Base-by-base conservation (phyloP, 306 rosid species). In the Quercus alba region DNA sequence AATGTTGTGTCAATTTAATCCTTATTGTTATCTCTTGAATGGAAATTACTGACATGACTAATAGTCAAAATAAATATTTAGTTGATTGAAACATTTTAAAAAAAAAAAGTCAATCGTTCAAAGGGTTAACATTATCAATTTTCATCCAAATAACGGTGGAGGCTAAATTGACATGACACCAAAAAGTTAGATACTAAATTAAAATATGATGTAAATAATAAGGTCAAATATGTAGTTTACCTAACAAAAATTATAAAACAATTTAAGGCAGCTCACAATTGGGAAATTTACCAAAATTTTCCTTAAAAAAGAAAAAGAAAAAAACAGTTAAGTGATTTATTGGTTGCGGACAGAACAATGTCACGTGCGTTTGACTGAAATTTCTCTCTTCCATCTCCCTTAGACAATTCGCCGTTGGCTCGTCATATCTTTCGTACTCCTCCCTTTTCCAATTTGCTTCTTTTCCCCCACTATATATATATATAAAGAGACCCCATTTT, bases 201-300 rank as follows among this genome's bases (percentile, higher is more conserved):
- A 0, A 41, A 8, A 41, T 41, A 6, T 35, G 0, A 6, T 6
- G 0, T 35, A 6, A 35, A 6, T 6, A 0, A 6, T 6, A 6
- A 0, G 0, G 0, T 2, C 2, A 41, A 41, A 8, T 41, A 2
- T 0, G 0, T 2, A 8, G 0, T 41, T 41, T 41, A 2, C 0
- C 3, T 2, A 41, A 41, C 46, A 41, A 41, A 8, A 41, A 8
- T 8, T 41, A 8, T 8, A 41, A 41, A 41, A 41, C 3, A 41
- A 8, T 41, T 41, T 2, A 41, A 7, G 46, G 46, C 46, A 41
- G 46, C 46, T 41, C 46, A 41, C 46, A 41, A 41, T 0, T 8
- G 46, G 46, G 1, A 41, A 2, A 41, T 41, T 38, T 8, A 41
- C 46, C 3, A 8, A 41, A 41, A 41, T 8, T 41, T 41, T 41